These are phyloP conservation scores for Tilletia setariae DNA, from an alignment of 1,284 basidiomycete species.

Conservation along the genomic window DNA sequence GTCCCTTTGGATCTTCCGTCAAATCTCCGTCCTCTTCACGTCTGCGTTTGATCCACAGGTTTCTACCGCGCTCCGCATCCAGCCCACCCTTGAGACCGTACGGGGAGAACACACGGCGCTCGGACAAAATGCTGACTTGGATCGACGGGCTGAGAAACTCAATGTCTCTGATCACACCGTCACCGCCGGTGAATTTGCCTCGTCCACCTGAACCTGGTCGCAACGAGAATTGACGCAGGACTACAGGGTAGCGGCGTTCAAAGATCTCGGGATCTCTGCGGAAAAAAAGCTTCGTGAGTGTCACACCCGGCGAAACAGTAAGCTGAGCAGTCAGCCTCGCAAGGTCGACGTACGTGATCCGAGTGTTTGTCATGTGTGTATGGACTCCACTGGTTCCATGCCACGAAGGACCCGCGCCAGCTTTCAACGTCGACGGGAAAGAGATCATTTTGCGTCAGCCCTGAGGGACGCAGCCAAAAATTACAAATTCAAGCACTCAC, in stretches of 20 bases:
- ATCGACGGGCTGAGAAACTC: slow-evolving; percentile 75
- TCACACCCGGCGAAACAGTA: not conserved
- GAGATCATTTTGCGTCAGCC: not conserved
- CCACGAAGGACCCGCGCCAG: slow-evolving; percentile 85
- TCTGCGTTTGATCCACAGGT: slow-evolving; percentile 81
- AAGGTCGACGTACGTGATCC: slow-evolving; percentile 42
- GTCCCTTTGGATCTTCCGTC: no score
- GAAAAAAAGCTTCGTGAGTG: not conserved
- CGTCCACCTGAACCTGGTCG: slow-evolving; percentile 72
- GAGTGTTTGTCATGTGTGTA: slow-evolving; percentile 82
- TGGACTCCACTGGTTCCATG: slow-evolving; percentile 64
- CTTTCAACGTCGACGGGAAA: slow-evolving; percentile 11
- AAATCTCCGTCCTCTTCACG: slow-evolving; percentile 70
- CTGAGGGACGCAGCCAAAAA: not conserved
- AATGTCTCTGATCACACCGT: slow-evolving; percentile 81
- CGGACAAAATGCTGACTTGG: slow-evolving; percentile 80
- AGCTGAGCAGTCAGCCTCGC: not conserved
- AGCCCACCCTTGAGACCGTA: slow-evolving; percentile 86
- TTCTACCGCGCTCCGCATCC: slow-evolving; percentile 71
- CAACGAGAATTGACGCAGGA: slow-evolving; percentile 76
- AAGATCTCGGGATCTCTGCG: slow-evolving; percentile 76
- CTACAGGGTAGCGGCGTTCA: slow-evolving; percentile 82
- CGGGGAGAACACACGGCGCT: slow-evolving; percentile 81
- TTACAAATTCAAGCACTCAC: not conserved
- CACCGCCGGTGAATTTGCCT: slow-evolving; percentile 77